Evolutionary conservation across 2,329 filamentous ascomycete genomes (phyloP).

Genomic region (Neonectria hederae): DNA sequence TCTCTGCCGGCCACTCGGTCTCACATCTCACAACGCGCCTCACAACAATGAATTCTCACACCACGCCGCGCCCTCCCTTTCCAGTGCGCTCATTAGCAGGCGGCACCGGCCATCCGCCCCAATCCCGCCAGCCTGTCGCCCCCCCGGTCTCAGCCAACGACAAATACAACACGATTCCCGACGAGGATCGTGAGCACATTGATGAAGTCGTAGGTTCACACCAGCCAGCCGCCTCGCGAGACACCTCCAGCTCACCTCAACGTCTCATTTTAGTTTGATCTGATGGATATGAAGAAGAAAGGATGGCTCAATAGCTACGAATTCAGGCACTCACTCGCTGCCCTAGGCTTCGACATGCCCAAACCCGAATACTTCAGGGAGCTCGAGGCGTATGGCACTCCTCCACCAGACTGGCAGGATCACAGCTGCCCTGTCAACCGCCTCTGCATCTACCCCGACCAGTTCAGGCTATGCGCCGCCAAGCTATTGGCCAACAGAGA

Average conservation of each 20-base stretch:
- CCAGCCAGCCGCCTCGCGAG: not conserved
- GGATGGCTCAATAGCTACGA: slow-evolving; percentile 96
- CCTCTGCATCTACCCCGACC: slow-evolving; percentile 62
- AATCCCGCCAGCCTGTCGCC: slow-evolving; percentile 46
- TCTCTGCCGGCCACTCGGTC: slow-evolving; percentile 24
- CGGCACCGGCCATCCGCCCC: slow-evolving; percentile 45
- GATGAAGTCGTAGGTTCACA: slow-evolving; percentile 81
- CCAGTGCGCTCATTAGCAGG: slow-evolving; percentile 47
- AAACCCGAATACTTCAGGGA: slow-evolving; percentile 86
- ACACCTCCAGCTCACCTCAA: slow-evolving; percentile 29
- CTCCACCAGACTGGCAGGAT: slow-evolving; percentile 67
- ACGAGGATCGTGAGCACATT: slow-evolving; percentile 93
- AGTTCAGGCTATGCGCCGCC: slow-evolving; percentile 76
- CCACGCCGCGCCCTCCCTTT: slow-evolving; percentile 50
- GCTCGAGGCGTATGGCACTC: slow-evolving; percentile 81
- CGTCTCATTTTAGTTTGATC: slow-evolving; percentile 73
- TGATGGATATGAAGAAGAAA: slow-evolving; percentile 98
- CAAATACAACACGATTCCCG: slow-evolving; percentile 65
- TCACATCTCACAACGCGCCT: slow-evolving; percentile 15
- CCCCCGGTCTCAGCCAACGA: slow-evolving; percentile 50
- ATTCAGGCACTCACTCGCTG: slow-evolving; percentile 94
- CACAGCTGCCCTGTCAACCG: slow-evolving; percentile 55
- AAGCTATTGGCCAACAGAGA: slow-evolving; percentile 83
- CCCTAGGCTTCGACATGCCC: slow-evolving; percentile 90
- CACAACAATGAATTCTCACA: slow-evolving; percentile 49